These are phyloP conservation scores for Allium cepa DNA, from an alignment of 106 monocot species.

Conservation along the genomic window DNA sequence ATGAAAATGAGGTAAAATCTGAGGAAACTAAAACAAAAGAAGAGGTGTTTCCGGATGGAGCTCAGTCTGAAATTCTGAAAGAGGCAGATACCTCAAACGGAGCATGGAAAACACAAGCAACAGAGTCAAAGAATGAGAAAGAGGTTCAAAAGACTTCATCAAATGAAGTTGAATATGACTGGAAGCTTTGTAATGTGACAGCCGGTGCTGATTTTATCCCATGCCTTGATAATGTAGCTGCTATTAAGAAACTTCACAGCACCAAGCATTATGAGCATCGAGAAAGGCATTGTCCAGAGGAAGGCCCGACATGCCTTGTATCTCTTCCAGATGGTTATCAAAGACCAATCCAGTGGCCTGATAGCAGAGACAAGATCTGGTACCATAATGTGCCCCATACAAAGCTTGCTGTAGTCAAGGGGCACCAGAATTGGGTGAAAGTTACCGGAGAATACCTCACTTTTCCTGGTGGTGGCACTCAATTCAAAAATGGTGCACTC, in stretches of 20 bases:
- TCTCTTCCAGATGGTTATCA: constrained; percentile 71
- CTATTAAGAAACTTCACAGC: constrained; percentile 52
- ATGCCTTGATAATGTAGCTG: constrained; percentile 82
- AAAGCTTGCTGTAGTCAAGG: constrained; percentile 62
- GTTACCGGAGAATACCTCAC: constrained; percentile 77
- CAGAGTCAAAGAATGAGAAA: constrained; percentile 72
- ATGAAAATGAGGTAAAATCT: constrained; percentile 14
- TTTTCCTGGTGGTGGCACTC: constrained; percentile 98
- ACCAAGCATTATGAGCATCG: constrained; percentile 84
- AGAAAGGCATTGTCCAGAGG: constrained; percentile 89
- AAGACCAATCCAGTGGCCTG: constrained; percentile 64
- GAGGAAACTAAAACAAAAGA: constrained; percentile 27
- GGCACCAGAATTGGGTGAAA: constrained; percentile 99
- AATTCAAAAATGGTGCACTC: constrained; percentile 88
- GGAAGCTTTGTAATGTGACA: constrained; percentile 71
- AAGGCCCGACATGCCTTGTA: constrained; percentile 74
- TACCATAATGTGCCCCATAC: constrained; percentile 88
- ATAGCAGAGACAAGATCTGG: constrained; percentile 92
- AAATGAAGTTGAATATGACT: constrained; percentile 18
- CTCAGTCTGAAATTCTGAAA: constrained; percentile 73
- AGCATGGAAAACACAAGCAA: constrained; percentile 62
- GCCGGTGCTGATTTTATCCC: constrained; percentile 84
- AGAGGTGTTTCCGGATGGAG: constrained; percentile 56
- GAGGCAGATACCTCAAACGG: constrained; percentile 46
- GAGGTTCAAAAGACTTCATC: constrained; percentile 36